Evolutionary conservation across 2,329 filamentous ascomycete genomes (phyloP), one percentile per base, ranked within the genome.

Genomic region (Knufia petricola): DNA sequence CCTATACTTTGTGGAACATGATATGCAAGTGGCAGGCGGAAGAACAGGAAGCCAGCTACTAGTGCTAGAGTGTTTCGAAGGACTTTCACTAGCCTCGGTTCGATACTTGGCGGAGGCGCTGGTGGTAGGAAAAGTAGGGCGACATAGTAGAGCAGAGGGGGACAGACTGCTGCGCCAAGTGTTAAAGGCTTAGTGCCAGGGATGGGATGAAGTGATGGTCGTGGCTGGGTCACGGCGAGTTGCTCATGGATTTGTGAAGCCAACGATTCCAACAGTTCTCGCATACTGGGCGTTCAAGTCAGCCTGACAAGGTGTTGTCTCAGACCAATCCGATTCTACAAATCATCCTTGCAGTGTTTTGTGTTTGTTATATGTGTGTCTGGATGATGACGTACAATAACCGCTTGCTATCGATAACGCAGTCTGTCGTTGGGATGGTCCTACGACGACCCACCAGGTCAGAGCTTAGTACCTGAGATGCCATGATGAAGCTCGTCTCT

Each of bases 1-100:
- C 68, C 68, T 34, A 70, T 66, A 49, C 64, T 68, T 50, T 67
- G 68, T 3, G 68, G 66, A 3, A 69, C 64, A 55, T 70, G 63
- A 41, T 70, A 70, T 3, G 59, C 60, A 3, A 70, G 59, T 12
- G 68, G 67, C 12, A 71, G 53, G 4, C 67, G 62, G 42, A 70
- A 63, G 58, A 70, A 70, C 8, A 70, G 60, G 17, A 64, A 52
- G 0, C 63, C 65, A 2, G 68, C 63, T 10, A 59, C 42, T 2
- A 66, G 47, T 1, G 69, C 69, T 28, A 70, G 61, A 1, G 55
- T 44, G 41, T 66, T 69, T 2, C 66, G 62, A n/a, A 69, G 52
- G 8, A 60, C 21, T 30, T 59, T 60, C 21, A 66, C 50, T 4
- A 59, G 51, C 2, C 56, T 36, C 0, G 58, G 60, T 12, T 65